These are phyloP conservation scores for Tephrocybe sp. DNA, from an alignment of 768 basidiomycete species.

Conservation along the genomic window DNA sequence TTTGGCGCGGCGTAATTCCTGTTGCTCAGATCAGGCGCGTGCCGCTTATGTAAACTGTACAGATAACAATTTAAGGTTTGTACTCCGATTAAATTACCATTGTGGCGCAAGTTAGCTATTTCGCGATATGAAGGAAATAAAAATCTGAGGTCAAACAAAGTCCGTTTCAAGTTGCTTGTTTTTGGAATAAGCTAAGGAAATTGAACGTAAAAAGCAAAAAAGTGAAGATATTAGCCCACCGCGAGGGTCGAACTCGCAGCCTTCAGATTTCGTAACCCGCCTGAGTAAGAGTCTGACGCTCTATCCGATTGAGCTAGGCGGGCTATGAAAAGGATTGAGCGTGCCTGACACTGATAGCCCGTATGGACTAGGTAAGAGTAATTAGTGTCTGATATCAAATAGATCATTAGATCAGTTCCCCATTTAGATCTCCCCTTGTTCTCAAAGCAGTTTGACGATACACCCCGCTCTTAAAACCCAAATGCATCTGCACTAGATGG, in stretches of 20 bases:
- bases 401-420: background rate
- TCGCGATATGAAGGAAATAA: too few relatives aligned
- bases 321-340: constrained; percentile 39
- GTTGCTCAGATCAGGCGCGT: constrained; percentile 12
- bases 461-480: background rate
- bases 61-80: constrained; percentile 33
- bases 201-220: background rate
- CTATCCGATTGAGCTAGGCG: constrained; percentile 65
- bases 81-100: constrained; percentile 20
- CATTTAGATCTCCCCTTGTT: constrained; percentile 12
- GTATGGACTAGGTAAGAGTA: too few relatives aligned
- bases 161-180: too few relatives aligned
- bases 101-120: too few relatives aligned
- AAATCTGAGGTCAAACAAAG: too few relatives aligned
- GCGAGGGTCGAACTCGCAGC: constrained; percentile 84
- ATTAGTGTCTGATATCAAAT: too few relatives aligned
- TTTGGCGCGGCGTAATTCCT: constrained; percentile 12
- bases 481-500: too few relatives aligned
- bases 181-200: too few relatives aligned
- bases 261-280: constrained; percentile 82
- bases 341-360: too few relatives aligned
- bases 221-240: constrained; percentile 1
- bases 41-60: constrained; percentile 38
- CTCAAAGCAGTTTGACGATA: constrained; percentile 4
- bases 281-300: constrained; percentile 56